These are phyloP conservation scores for Ustanciosporium gigantosporum DNA, from an alignment of 1,284 basidiomycete genomes.

Conservation along the genomic window DNA sequence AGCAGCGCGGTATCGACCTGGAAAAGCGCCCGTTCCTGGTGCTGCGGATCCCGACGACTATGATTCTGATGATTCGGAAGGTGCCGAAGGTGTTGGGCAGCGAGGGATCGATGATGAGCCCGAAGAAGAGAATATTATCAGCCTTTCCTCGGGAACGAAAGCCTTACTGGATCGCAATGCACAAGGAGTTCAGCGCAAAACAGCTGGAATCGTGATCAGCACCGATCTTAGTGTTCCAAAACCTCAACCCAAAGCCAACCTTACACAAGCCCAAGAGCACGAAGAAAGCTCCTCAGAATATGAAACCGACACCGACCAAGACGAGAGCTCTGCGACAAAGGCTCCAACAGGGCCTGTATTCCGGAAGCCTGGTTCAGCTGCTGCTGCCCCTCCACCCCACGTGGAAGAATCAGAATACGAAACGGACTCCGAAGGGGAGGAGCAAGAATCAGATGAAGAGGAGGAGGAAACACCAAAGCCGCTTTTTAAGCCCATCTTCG, in stretches of 20 bases:
- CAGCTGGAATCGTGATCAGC: constrained; percentile 10
- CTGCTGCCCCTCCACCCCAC: not conserved
- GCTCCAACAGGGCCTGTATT: constrained; percentile 27
- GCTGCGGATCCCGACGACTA: constrained; percentile 14
- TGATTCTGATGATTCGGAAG: constrained; percentile 30
- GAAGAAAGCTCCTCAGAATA: constrained; percentile 62
- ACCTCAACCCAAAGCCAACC: not conserved
- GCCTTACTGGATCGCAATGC: no score
- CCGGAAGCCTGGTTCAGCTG: constrained; percentile 17
- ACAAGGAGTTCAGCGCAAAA: constrained; percentile 4
- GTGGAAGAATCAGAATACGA: constrained; percentile 63
- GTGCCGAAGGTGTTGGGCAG: no score
- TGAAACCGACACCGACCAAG: constrained; percentile 65
- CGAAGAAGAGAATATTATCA: not conserved
- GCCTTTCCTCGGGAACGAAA: no score
- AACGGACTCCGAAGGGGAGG: constrained; percentile 65
- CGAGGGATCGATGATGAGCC: no score
- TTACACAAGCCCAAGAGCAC: not conserved
- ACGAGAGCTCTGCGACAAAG: constrained; percentile 20
- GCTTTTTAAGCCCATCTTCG: constrained; percentile 81
- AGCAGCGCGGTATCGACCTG: constrained; percentile 55
- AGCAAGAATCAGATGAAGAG: constrained; percentile 45
- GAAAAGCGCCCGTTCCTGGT: constrained; percentile 49
- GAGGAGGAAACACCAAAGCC: constrained; percentile 64
- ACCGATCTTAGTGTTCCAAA: constrained; percentile 10